phyloP scores from a whole-genome alignment of 2,329 filamentous ascomycete species.

The Colletotrichum sp. region DNA sequence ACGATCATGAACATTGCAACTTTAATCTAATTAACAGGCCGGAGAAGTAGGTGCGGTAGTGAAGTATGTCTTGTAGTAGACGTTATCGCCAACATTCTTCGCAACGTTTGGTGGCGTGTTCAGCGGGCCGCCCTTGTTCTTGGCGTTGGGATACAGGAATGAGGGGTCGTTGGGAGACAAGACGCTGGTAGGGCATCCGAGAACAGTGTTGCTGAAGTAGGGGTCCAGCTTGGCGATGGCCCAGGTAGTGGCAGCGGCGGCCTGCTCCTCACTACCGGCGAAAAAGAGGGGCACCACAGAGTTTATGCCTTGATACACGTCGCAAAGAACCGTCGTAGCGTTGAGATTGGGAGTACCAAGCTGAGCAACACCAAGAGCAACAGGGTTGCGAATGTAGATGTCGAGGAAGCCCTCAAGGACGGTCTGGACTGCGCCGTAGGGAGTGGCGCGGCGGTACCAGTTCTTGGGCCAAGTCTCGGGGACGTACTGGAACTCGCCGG shows the following conservation, averaged over 20 bases:
- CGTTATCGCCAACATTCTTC: constrained; percentile 2
- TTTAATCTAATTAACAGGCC: not conserved
- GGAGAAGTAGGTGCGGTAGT: not conserved
- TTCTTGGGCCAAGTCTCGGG: constrained; percentile 16
- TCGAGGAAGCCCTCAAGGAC: not conserved
- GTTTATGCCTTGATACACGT: constrained; percentile 1
- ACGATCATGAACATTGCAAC: not conserved
- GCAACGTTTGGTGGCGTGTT: not conserved
- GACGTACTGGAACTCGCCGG: constrained; percentile 12
- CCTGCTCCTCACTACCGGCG: not conserved
- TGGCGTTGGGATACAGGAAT: not conserved
- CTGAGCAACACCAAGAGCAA: not conserved
- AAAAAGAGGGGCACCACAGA: constrained; percentile 1
- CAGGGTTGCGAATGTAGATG: constrained; percentile 2
- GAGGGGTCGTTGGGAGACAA: not conserved
- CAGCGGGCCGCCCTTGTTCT: not conserved
- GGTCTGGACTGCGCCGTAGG: not conserved
- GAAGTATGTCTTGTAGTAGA: constrained; percentile 13
- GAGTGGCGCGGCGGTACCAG: constrained; percentile 14
- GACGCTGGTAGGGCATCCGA: not conserved
- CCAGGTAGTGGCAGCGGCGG: not conserved
- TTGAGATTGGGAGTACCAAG: constrained; percentile 2
- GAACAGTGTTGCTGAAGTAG: not conserved
- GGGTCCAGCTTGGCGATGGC: constrained; percentile 10
- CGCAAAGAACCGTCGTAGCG: constrained; percentile 6